Evolutionary conservation across 495 filamentous ascomycete species (phyloP).

Genomic region (Hypomontagnella monticulosa): DNA sequence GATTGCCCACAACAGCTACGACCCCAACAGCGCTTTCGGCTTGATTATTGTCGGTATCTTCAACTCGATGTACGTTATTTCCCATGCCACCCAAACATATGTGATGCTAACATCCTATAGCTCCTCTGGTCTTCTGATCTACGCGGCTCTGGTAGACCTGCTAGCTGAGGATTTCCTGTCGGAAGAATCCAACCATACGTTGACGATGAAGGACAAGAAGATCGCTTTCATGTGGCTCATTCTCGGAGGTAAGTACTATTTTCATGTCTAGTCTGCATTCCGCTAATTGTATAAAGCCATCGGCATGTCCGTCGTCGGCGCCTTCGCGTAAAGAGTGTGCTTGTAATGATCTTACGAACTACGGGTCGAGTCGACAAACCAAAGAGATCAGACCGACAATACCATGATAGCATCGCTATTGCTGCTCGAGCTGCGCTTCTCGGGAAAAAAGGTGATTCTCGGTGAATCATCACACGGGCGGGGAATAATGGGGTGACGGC

Average conservation of each 20-base stretch:
- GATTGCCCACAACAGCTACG: conserved; percentile 65
- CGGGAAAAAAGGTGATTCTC: not conserved
- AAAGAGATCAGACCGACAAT: conserved; percentile 13
- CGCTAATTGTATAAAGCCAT: conserved; percentile 42
- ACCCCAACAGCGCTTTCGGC: conserved; percentile 70
- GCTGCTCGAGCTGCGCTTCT: conserved; percentile 16
- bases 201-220: conserved; percentile 59
- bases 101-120: conserved; percentile 35
- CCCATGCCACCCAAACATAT: not conserved
- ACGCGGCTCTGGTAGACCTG: conserved; percentile 69
- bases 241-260: conserved; percentile 51
- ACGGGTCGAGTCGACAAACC: conserved; percentile 8
- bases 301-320: conserved; percentile 73
- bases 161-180: conserved; percentile 71
- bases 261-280: not conserved
- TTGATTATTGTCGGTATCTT: conserved; percentile 73
- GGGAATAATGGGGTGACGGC: conserved; percentile 18
- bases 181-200: conserved; percentile 56
- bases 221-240: conserved; percentile 54
- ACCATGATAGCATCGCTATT: conserved; percentile 7
- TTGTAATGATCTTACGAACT: conserved; percentile 4
- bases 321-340: conserved; percentile 50
- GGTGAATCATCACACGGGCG: conserved; percentile 5
- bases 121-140: conserved; percentile 68
- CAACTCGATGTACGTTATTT: conserved; percentile 68